Conservation (phyloP, 306 rosid genomes). For the Casuarina cunninghamiana region DNA sequence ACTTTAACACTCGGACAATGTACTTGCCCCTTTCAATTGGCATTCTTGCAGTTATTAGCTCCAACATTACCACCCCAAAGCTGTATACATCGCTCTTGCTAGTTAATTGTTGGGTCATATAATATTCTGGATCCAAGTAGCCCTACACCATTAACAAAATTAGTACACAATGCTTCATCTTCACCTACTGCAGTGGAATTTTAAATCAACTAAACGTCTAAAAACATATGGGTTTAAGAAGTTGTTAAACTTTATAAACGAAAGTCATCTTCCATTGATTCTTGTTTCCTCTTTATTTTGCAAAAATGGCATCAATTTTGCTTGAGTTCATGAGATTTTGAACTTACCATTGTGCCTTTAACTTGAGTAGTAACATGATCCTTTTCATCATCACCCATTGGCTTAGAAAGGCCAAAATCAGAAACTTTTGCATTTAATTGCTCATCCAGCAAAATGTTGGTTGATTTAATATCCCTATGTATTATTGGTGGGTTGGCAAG, state of each 20-base stretch:
- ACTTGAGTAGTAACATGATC: conserved; percentile 73
- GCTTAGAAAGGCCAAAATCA: conserved; percentile 88
- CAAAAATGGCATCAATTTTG: not conserved
- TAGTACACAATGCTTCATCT: not conserved
- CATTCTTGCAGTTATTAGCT: conserved; percentile 42
- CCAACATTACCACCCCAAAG: conserved; percentile 51
- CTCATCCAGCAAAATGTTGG: conserved; percentile 71
- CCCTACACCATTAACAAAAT: conserved; percentile 38
- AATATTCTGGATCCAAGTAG: conserved; percentile 54
- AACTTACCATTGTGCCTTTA: conserved; percentile 48
- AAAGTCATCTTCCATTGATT: not conserved
- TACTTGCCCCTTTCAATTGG: conserved; percentile 43
- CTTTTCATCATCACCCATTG: conserved; percentile 46
- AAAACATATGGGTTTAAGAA: not conserved
- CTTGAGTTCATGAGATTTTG: not conserved
- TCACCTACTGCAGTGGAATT: not conserved
- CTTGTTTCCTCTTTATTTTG: not conserved
- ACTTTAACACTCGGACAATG: conserved; percentile 36
- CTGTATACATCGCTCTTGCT: conserved; percentile 53
- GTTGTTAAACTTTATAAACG: not conserved
- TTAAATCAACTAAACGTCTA: not conserved
- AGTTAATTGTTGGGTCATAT: conserved; percentile 39
- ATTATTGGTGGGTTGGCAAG: conserved; percentile 75
- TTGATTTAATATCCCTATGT: conserved; percentile 83
- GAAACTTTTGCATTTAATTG: conserved; percentile 65